phyloP scores from a whole-genome alignment of 1,139 yeast genomes.

The Tardiomyces digboiensis region DNA sequence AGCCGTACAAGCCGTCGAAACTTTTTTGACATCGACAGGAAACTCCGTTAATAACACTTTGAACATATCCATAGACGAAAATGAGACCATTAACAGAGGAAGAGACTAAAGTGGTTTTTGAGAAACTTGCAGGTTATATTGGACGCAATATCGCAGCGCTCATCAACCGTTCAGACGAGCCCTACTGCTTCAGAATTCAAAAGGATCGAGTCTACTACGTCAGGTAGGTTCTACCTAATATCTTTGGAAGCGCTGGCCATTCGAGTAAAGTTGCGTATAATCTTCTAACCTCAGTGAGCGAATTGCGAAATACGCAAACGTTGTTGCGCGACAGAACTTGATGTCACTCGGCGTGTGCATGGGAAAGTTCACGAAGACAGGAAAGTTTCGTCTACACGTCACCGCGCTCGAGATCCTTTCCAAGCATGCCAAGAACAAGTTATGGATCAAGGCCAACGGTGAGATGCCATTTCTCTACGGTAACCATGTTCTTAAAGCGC shows the following conservation, averaged over 20 bases:
- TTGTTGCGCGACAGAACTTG: conserved; percentile 77
- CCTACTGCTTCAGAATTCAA: conserved; percentile 92
- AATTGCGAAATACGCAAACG: conserved; percentile 81
- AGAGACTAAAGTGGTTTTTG: conserved; percentile 93
- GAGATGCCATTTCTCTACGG: conserved; percentile 99
- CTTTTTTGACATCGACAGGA: neutral
- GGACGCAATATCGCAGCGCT: conserved; percentile 89
- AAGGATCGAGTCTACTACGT: conserved; percentile 96
- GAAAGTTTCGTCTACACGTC: conserved; percentile 89
- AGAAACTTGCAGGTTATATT: conserved; percentile 89
- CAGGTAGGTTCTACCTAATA: conserved; percentile 3
- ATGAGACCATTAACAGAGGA: conserved; percentile 98
- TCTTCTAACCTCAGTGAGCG: conserved; percentile 33
- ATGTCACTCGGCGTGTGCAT: conserved; percentile 92
- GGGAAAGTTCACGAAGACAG: conserved; percentile 96
- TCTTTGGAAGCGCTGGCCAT: too few relatives aligned
- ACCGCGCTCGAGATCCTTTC: conserved; percentile 82
- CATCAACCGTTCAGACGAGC: conserved; percentile 81
- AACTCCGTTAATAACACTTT: too few relatives aligned
- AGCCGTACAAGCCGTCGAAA: neutral
- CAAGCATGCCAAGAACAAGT: conserved; percentile 82
- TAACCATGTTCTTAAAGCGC: conserved; percentile 94
- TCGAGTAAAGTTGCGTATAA: conserved; percentile 19
- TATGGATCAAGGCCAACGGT: conserved; percentile 96
- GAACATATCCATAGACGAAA: neutral